Conservation (phyloP, 2,329 filamentous ascomycete species). For the Trichoderma brevicompactum region DNA sequence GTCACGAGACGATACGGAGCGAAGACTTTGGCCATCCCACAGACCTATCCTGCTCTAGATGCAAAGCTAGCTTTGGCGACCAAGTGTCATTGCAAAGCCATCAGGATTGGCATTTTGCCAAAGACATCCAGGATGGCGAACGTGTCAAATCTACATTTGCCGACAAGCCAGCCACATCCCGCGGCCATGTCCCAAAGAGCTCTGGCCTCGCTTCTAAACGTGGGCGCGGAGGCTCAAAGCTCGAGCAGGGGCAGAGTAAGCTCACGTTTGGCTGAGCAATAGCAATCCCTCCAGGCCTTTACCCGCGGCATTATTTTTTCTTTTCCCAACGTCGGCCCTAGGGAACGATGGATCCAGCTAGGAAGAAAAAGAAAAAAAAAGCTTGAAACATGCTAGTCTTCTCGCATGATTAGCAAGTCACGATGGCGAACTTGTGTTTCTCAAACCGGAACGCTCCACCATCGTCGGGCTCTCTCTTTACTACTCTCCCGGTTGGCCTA, state of each 20-base stretch:
- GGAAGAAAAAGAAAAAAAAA: too few relatives aligned
- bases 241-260: conserved; percentile 64
- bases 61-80: conserved; percentile 62
- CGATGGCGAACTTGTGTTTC: not conserved
- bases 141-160: conserved; percentile 55
- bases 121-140: conserved; percentile 73
- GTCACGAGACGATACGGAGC: not conserved
- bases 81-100: conserved; percentile 72
- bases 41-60: conserved; percentile 63
- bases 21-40: conserved; percentile 35
- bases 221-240: conserved; percentile 42
- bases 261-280: conserved; percentile 60
- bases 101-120: conserved; percentile 92
- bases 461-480: not conserved
- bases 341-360: not conserved
- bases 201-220: conserved; percentile 49
- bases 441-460: not conserved
- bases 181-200: conserved; percentile 39
- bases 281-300: not conserved
- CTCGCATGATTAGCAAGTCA: conserved; percentile 17
- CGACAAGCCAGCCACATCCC: conserved; percentile 42
- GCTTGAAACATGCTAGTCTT: not conserved
- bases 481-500: not conserved
- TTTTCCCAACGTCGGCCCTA: not conserved
- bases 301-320: not conserved